Base-by-base conservation (phyloP, 2,329 filamentous ascomycete genomes). In the Phialocephala sp. region DNA sequence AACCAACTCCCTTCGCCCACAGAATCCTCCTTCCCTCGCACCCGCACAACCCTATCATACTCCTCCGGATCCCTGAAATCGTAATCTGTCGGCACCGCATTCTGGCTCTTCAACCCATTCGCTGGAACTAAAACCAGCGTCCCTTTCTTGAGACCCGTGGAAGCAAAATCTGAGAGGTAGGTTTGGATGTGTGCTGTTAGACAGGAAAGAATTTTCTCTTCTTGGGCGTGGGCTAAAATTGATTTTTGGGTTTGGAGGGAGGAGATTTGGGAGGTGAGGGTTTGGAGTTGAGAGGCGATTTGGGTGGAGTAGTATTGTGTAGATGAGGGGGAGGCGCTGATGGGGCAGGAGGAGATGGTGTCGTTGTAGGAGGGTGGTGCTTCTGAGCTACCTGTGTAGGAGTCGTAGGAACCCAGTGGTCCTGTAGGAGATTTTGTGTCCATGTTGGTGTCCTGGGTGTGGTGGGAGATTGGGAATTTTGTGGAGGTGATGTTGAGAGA, bases 41-140 rank as follows among this genome's bases (percentile, higher is more conserved):
- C 68, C 43, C 69, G 66, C 11, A 68, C 64, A 9, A 72, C 65
- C 6, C 63, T 47, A 47, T 73, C 68, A 62, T 67, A 74, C 36
- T 68, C 62, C 9, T 68, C 64, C 8, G 59, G 62, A 27, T 69
- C 62, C 18, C 65, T 64, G 36, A 70, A 68, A 32, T 76, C 72
- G 55, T 69, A 72, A 15, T 72, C 67, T 9, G 68, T 62, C 4
- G 72, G 74, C 14, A 66, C n/a, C 12, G 72, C 73, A 32, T 71
- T 67, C 22, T 69, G 60, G 2, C 70, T 68, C 27, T 66, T 55
- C 0, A 74, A 20, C 18, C 67, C 73, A 14, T 57, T 63, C 18
- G 68, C 65, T 1, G 74, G 73, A 39, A 75, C 69, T 8, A 76
- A 65, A 18, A 74, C 72, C 8, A 76, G 62, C 0, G 70, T 73